Evolutionary conservation across 306 rosid species (phyloP).

Genomic region (Pueraria montana): DNA sequence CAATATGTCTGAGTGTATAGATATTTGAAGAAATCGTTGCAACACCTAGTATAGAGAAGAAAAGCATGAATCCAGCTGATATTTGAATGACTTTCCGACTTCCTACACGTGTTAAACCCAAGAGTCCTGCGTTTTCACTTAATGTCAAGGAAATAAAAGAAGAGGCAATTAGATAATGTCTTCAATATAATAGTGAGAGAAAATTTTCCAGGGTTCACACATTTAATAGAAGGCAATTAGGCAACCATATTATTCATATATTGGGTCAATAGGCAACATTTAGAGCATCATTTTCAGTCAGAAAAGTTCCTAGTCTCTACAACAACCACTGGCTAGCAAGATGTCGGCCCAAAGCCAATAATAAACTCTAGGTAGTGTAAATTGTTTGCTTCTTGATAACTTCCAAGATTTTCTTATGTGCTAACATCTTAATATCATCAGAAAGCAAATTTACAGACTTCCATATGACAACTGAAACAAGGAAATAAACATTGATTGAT

Average conservation of each 20-base stretch:
- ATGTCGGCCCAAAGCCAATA: neutral
- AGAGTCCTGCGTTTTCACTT: constrained; percentile 94
- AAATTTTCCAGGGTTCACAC: neutral
- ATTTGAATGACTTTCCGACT: constrained; percentile 86
- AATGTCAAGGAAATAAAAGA: constrained; percentile 42
- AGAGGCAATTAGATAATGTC: constrained; percentile 34
- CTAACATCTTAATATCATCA: neutral
- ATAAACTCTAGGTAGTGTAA: constrained; percentile 17
- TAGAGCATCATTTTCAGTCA: neutral
- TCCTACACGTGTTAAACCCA: constrained; percentile 87
- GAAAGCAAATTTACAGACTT: neutral
- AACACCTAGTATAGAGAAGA: constrained; percentile 87
- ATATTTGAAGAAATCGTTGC: neutral
- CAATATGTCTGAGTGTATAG: neutral
- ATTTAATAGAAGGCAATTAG: neutral
- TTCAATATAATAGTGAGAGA: neutral
- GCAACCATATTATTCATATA: constrained; percentile 27
- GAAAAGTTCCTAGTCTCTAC: neutral
- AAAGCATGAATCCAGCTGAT: constrained; percentile 84
- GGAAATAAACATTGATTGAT: neutral
- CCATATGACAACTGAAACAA: neutral
- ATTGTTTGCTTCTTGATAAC: neutral
- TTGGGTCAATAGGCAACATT: neutral
- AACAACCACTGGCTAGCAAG: neutral
- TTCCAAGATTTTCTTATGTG: neutral